Conservation (phyloP, 2,329 filamentous ascomycete genomes). For the Achaetomium macrosporum region DNA sequence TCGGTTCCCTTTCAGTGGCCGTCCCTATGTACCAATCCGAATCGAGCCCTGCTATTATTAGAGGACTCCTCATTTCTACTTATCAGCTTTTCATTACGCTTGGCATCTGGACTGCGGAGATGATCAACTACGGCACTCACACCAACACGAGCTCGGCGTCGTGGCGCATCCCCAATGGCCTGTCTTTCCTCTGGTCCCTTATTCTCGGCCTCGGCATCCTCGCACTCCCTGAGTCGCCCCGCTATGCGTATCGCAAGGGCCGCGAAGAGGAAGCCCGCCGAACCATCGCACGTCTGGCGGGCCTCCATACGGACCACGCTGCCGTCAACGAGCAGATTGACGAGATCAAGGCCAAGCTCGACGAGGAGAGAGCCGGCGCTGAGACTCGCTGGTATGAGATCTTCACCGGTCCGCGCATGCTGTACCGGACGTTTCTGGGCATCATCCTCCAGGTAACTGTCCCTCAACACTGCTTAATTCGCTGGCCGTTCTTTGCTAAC, state of each 20-base stretch:
- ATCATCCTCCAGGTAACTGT: conserved; percentile 59
- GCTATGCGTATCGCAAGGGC: conserved; percentile 47
- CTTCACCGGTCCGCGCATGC: conserved; percentile 50
- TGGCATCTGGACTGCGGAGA: conserved; percentile 56
- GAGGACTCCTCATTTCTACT: conserved; percentile 57
- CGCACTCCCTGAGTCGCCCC: conserved; percentile 51
- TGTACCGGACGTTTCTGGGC: conserved; percentile 60
- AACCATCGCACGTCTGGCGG: conserved; percentile 46
- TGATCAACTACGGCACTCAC: conserved; percentile 58
- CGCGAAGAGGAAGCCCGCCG: conserved; percentile 40
- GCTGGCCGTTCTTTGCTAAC: conserved; percentile 34
- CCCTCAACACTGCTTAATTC: conserved; percentile 43
- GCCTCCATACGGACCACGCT: conserved; percentile 37
- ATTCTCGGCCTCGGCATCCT: conserved; percentile 52
- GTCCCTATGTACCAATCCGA: conserved; percentile 73
- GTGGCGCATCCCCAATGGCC: conserved; percentile 58
- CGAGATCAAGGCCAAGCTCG: conserved; percentile 49
- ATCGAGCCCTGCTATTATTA: conserved; percentile 59
- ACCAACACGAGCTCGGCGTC: conserved; percentile 47
- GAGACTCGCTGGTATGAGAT: conserved; percentile 49
- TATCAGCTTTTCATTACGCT: conserved; percentile 70
- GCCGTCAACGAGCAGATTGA: conserved; percentile 44
- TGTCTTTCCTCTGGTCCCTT: conserved; percentile 49
- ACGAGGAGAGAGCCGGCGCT: conserved; percentile 42
- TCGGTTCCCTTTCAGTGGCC: conserved; percentile 58